Evolutionary conservation across 352 stramenopile species (phyloP), one percentile per base, ranked within the genome.

Genomic region (Phytophthora fragariaefolia): DNA sequence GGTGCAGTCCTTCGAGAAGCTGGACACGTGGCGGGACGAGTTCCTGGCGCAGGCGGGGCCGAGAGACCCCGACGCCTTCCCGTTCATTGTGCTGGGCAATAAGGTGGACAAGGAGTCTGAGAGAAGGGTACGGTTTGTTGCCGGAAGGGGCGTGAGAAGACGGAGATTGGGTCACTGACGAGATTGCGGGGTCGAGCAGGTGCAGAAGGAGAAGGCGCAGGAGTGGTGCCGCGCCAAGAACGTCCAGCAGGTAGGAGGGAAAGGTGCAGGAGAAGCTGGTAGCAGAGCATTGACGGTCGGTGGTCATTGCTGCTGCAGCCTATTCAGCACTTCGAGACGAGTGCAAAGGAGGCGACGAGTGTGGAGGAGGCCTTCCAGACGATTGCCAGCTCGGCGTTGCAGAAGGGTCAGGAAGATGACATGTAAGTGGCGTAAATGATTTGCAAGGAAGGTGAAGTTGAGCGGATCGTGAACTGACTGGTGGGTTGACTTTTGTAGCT

Each of bases 51-150:
- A 99, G 72, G 92, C 97, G 1, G 89, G 85, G 1, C 84, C 84
- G 12, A 82, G 87, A 52, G 94, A 99, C 56, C 87, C 85, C 5
- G 95, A 98, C 43, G 81, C 90, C 47, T 99, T 99, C 80, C 96
- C 97, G 28, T 99, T 99, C 79, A 96, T 99, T 50, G 92, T 99
- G 12, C 71, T 99, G 40, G 98, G 97, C 30, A 99, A 99, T 77
- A 99, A 99, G 80, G 95, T 98, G 32, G 97, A 99, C 87, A 97
- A 98, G 66, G 90, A 98, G 61, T 49, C 72, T 18, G 89, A 97
- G 38, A 73, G 92, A 66, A 87, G 87, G 54, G 91, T 82, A 20
- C 40, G 63, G 13, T 69, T 24, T 43, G 10, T 23, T 38, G 7
- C 7, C 4, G 18, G n/a, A 17, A 15, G 22, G 12, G 22, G 22